Percentiles rank a stretch among this genome's conserved stretches.
phyloP scores from a whole-genome alignment of 257 asterid genomes.

The Verbena officinalis region DNA sequence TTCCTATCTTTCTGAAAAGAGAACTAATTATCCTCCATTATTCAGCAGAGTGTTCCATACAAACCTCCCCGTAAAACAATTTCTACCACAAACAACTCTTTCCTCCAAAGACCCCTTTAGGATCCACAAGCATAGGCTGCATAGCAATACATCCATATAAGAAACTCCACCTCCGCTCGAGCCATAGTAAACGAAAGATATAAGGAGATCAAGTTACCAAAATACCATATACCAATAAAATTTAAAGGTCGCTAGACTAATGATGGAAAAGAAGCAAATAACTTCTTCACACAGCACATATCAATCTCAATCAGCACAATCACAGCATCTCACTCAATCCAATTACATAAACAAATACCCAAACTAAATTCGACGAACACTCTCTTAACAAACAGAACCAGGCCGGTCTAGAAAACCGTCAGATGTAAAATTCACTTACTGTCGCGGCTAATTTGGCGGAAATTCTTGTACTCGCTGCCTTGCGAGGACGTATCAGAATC shows the following conservation, averaged over 20 bases:
- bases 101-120: neutral
- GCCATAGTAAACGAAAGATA: constrained; percentile 9
- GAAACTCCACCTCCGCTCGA: constrained; percentile 12
- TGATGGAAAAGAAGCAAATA: neutral
- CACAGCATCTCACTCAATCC: constrained; percentile 27
- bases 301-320: constrained; percentile 15
- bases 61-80: neutral
- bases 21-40: constrained; percentile 15
- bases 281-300: constrained; percentile 12
- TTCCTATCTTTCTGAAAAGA: neutral
- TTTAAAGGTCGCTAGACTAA: neutral
- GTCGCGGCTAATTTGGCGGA: constrained; percentile 57
- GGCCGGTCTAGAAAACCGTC: neutral
- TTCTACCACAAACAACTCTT: neutral
- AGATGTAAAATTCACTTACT: constrained; percentile 38
- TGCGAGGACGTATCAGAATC: constrained; percentile 60
- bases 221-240: constrained; percentile 8
- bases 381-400: constrained; percentile 9
- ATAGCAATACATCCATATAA: constrained; percentile 1
- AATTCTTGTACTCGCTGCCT: constrained; percentile 55
- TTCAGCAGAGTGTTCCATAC: neutral
- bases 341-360: constrained; percentile 28
- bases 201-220: constrained; percentile 26
- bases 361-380: constrained; percentile 24
- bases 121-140: constrained; percentile 16